A percentile compares a stretch with the other conserved stretches of the same genome.
phyloP scores from a whole-genome alignment of 1,139 yeast genomes.

The Yamadazyma sp. region DNA sequence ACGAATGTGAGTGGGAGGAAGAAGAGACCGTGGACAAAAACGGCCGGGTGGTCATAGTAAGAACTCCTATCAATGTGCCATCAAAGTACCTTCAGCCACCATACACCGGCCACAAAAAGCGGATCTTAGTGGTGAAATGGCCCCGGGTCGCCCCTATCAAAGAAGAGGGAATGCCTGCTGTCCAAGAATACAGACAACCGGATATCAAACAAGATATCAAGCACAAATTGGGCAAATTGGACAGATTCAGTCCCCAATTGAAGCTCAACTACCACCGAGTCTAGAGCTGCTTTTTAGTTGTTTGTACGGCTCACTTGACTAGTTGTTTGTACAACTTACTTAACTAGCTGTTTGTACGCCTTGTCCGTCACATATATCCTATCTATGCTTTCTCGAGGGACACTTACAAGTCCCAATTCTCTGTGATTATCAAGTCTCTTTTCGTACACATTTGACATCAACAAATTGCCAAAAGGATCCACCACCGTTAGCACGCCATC shows the following conservation, averaged over 20 bases:
- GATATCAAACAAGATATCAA: background rate
- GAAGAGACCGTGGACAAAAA: constrained; percentile 20
- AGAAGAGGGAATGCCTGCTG: background rate
- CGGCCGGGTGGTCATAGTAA: constrained; percentile 21
- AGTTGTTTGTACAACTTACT: too few relatives aligned
- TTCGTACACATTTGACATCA: constrained; percentile 38
- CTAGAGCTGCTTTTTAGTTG: background rate
- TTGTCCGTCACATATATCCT: constrained; percentile 26
- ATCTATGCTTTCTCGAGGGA: constrained; percentile 34
- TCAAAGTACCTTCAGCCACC: constrained; percentile 15
- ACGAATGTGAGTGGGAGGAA: constrained; percentile 27
- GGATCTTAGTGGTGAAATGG: constrained; percentile 16
- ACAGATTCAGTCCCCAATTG: background rate
- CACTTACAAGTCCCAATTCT: constrained; percentile 48
- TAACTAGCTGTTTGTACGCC: constrained; percentile 5
- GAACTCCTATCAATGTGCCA: constrained; percentile 24
- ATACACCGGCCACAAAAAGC: constrained; percentile 14
- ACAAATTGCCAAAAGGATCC: constrained; percentile 48
- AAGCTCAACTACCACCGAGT: background rate
- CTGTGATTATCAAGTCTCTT: constrained; percentile 30
- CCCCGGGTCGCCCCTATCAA: background rate
- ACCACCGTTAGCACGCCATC: constrained; percentile 44
- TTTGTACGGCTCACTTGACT: constrained; percentile 10
- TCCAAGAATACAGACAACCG: background rate
- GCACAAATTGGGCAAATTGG: background rate